These are phyloP conservation scores for Simplicillium sp. DNA, from an alignment of 2,329 filamentous ascomycete genomes.

Conservation along the genomic window DNA sequence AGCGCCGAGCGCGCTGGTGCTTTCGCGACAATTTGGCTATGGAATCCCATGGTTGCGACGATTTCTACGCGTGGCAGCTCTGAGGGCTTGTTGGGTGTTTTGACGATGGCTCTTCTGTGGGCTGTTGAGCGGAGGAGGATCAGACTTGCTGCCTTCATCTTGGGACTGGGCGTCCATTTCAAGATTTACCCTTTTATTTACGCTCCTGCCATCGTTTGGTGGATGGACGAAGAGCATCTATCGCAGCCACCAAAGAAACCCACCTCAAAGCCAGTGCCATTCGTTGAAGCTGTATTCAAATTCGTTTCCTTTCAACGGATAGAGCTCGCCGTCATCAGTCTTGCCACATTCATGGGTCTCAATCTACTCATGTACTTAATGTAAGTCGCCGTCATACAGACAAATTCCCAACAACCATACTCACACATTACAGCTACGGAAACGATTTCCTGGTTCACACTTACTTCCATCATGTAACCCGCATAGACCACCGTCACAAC, in stretches of 20 bases:
- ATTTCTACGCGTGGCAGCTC: slow-evolving; percentile 94
- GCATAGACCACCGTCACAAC: slow-evolving; percentile 95
- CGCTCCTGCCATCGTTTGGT: slow-evolving; percentile 70
- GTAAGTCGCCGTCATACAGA: slow-evolving; percentile 32
- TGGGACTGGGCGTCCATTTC: slow-evolving; percentile 86
- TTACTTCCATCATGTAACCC: slow-evolving; percentile 83
- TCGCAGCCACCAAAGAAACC: slow-evolving; percentile 7
- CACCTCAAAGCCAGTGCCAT: slow-evolving; percentile 5
- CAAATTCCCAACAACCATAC: background rate
- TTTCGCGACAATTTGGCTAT: slow-evolving; percentile 81
- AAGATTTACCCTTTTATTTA: slow-evolving; percentile 99
- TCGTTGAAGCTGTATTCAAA: slow-evolving; percentile 13
- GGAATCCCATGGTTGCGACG: slow-evolving; percentile 96
- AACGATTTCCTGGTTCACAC: slow-evolving; percentile 78
- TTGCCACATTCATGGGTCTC: slow-evolving; percentile 62
- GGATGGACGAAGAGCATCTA: slow-evolving; percentile 54
- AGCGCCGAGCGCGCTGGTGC: slow-evolving; percentile 48
- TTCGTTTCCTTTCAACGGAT: slow-evolving; percentile 49
- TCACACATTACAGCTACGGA: slow-evolving; percentile 51
- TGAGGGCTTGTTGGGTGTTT: slow-evolving; percentile 77
- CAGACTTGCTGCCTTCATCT: slow-evolving; percentile 58
- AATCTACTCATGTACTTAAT: slow-evolving; percentile 72
- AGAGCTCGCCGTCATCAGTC: slow-evolving; percentile 51
- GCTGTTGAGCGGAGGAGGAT: slow-evolving; percentile 58
- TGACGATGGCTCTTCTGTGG: slow-evolving; percentile 79